phyloP scores from a whole-genome alignment of 1,284 basidiomycete genomes.

The Sporisorium exsertum region DNA sequence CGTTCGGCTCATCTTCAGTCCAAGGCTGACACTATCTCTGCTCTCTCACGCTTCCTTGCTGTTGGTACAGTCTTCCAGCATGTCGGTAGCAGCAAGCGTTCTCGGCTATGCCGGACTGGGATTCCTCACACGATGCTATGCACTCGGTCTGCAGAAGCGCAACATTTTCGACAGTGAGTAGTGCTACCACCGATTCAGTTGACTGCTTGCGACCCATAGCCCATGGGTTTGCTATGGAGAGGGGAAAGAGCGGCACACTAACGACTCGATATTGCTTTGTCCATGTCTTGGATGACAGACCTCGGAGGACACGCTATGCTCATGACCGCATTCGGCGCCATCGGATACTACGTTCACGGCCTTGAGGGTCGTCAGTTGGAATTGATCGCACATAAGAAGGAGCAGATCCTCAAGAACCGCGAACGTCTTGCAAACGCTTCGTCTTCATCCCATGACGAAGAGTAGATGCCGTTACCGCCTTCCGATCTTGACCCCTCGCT shows the following conservation, averaged over 20 bases:
- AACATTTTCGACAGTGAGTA: slow-evolving; percentile 68
- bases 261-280: not conserved
- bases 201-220: too few relatives aligned
- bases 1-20: too few relatives aligned
- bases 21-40: not conserved
- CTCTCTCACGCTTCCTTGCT: not conserved
- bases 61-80: slow-evolving; percentile 7
- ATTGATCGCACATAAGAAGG: slow-evolving; percentile 62
- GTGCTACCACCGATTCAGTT: too few relatives aligned
- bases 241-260: not conserved
- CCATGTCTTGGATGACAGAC: slow-evolving; percentile 34
- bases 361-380: slow-evolving; percentile 59
- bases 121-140: slow-evolving; percentile 67
- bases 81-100: slow-evolving; percentile 59
- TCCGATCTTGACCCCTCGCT: slow-evolving; percentile 1
- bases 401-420: slow-evolving; percentile 61
- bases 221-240: not conserved
- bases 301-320: slow-evolving; percentile 63
- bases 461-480: slow-evolving; percentile 1
- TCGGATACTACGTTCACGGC: slow-evolving; percentile 67
- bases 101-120: slow-evolving; percentile 66
- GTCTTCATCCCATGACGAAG: slow-evolving; percentile 19
- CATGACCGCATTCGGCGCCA: slow-evolving; percentile 60
- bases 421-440: slow-evolving; percentile 23
- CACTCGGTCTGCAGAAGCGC: slow-evolving; percentile 66